phyloP scores from a whole-genome alignment of 495 filamentous ascomycete genomes.

The Aspergillus olivimuriae region DNA sequence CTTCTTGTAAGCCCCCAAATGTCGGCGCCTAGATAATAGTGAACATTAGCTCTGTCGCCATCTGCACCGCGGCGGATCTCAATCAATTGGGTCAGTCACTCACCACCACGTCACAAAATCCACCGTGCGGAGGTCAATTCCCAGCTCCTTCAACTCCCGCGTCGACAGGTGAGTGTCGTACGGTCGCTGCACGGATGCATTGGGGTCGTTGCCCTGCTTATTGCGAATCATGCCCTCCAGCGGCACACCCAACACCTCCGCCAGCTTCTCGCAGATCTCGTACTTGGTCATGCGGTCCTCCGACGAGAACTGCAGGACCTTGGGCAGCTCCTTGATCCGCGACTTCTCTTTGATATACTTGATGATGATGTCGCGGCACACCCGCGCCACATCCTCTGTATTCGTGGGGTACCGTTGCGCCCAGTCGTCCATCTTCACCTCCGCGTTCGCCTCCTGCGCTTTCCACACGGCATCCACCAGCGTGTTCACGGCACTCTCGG shows the following conservation, averaged over 20 bases:
- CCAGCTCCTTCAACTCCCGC: conserved; percentile 64
- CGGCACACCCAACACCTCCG: conserved; percentile 71
- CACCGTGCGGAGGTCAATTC: conserved; percentile 67
- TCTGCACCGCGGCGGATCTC: conserved; percentile 10
- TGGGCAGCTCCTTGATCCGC: conserved; percentile 48
- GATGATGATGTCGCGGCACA: conserved; percentile 62
- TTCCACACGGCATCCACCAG: conserved; percentile 69
- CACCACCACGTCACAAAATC: conserved; percentile 84
- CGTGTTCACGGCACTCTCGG: conserved; percentile 78
- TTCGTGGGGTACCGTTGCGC: conserved; percentile 77
- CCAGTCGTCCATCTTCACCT: conserved; percentile 84
- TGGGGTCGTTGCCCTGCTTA: conserved; percentile 69
- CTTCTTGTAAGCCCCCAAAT: conserved; percentile 34
- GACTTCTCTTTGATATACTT: conserved; percentile 52
- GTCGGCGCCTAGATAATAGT: conserved; percentile 33
- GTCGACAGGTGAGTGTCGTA: conserved; percentile 89
- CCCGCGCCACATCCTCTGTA: conserved; percentile 83
- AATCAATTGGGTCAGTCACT: conserved; percentile 26
- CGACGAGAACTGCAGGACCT: conserved; percentile 77
- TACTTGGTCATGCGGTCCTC: conserved; percentile 90
- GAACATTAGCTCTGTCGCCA: conserved; percentile 16
- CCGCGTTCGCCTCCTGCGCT: conserved; percentile 51
- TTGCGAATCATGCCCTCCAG: conserved; percentile 66
- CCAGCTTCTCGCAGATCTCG: conserved; percentile 76
- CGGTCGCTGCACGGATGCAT: conserved; percentile 67